Conservation (phyloP, 108 stramenopile species). For the Pseudonitzschia multiseries region DNA sequence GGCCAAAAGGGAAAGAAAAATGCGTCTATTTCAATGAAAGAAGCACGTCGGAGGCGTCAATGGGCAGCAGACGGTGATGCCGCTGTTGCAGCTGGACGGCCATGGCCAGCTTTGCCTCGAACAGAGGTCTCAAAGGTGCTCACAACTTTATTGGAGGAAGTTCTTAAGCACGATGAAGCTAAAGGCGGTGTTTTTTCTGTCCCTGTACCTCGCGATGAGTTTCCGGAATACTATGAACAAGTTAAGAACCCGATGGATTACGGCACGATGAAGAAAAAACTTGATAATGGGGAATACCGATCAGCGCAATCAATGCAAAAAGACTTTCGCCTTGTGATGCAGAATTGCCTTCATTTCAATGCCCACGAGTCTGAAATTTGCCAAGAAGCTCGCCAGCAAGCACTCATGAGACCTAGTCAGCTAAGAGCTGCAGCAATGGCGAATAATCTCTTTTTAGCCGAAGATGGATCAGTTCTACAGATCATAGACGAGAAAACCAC, state of each 20-base stretch:
- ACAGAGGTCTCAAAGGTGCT: constrained; percentile 61
- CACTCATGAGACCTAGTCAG: constrained; percentile 62
- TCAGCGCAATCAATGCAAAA: constrained; percentile 88
- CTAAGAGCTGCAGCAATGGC: constrained; percentile 74
- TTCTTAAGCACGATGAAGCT: constrained; percentile 67
- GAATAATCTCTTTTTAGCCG: constrained; percentile 74
- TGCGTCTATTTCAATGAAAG: constrained; percentile 61
- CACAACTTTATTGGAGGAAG: constrained; percentile 65
- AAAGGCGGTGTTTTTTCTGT: constrained; percentile 76
- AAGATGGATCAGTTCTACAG: constrained; percentile 78
- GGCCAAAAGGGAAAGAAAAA: constrained; percentile 49
- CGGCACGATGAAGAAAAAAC: constrained; percentile 80
- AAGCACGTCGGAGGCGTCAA: constrained; percentile 72
- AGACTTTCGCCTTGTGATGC: constrained; percentile 79
- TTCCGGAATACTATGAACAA: constrained; percentile 88
- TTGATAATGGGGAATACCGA: constrained; percentile 81
- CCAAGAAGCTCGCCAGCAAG: constrained; percentile 74
- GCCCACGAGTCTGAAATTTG: constrained; percentile 80
- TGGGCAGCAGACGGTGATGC: constrained; percentile 82
- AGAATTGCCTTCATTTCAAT: constrained; percentile 83
- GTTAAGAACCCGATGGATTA: constrained; percentile 86
- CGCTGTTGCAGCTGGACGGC: constrained; percentile 68
- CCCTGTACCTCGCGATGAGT: constrained; percentile 78
- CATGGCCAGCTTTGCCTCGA: constrained; percentile 86
- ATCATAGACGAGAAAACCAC: constrained; percentile 56